A percentile compares a stretch with the other conserved stretches of the same genome.
phyloP scores from a whole-genome alignment of 768 basidiomycete species.

The Pilatotrama ljubarskyi region DNA sequence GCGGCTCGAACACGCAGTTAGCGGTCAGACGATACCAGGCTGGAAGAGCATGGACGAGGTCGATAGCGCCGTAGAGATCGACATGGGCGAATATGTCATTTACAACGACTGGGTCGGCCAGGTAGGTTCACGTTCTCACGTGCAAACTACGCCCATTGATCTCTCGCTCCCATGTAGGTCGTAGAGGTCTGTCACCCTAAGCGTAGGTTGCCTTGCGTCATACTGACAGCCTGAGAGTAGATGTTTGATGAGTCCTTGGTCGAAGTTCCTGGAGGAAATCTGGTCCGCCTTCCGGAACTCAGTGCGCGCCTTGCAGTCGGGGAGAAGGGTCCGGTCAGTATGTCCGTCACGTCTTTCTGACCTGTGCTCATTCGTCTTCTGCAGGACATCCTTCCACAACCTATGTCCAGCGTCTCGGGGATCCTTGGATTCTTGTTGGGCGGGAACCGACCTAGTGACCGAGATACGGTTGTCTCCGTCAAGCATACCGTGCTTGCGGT shows the following conservation, averaged over 20 bases:
- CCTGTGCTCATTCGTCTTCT: conserved; percentile 4
- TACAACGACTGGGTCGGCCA: conserved; percentile 90
- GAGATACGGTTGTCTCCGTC: conserved; percentile 69
- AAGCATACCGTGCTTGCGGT: conserved; percentile 79
- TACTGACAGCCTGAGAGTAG: conserved; percentile 31
- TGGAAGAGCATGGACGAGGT: conserved; percentile 67
- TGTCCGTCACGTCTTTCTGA: background rate
- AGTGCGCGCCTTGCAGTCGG: conserved; percentile 76
- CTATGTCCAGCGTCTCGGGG: conserved; percentile 44
- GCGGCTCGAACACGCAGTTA: conserved; percentile 77
- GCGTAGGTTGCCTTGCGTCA: background rate
- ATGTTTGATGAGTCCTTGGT: conserved; percentile 82
- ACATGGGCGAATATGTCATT: conserved; percentile 79
- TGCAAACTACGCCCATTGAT: conserved; percentile 11
- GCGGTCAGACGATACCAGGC: conserved; percentile 52
- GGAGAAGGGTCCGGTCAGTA: conserved; percentile 68
- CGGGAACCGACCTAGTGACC: conserved; percentile 41
- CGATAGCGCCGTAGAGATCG: conserved; percentile 56
- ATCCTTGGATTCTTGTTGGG: conserved; percentile 49
- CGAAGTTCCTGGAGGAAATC: conserved; percentile 59
- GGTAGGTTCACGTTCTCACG: conserved; percentile 41
- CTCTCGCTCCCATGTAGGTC: conserved; percentile 44
- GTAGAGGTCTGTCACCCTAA: conserved; percentile 60
- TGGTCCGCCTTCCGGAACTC: conserved; percentile 77
- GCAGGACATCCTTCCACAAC: conserved; percentile 68